Base-by-base conservation (phyloP, 495 filamentous ascomycete species). In the Penicillium dipodomyicola region DNA sequence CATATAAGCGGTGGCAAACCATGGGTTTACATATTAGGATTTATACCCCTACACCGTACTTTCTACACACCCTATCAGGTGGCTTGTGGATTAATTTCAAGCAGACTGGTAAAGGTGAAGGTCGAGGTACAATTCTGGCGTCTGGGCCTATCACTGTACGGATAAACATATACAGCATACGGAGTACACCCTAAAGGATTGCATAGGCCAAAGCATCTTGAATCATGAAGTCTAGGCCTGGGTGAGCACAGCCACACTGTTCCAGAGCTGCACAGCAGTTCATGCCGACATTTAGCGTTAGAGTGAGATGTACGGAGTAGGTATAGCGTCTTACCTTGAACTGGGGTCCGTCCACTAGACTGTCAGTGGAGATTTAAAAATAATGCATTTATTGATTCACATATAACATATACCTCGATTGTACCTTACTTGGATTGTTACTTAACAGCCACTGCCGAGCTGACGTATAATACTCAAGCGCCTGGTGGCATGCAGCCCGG, bases 41-140 rank as follows among this genome's bases (percentile, higher is more conserved):
- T 17, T 23, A n/a, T 54, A 3, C 19, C 27, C 41, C 51, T 54
- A 33, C 51, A 54, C 51, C 51, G 51, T 39, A 54, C 5, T 9
- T 54, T 37, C 17, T 5, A 11, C 11, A 7, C 8, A 10, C 6
- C 22, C 30, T 49, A 15, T 32, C n/a, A 52, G 50, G 23, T 7
- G 32, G 10, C 39, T 19, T 43, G n/a, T 40, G 39, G 14, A 5
- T 5, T n/a, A 33, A 37, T 32, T 42, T 15, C 5, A 42, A 42
- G 5, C 14, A 14, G 27, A 15, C 20, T 22, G 4, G 29, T 6
- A 15, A 35, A 30, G 17, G 27, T 19, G 8, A 35, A 19, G 22
- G 6, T 6, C 0, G 15, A 12, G 8, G 40, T 33, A 17, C 14
- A 20, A 20, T 10, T 54, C 20, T 41, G 29, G 9, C 29, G 17